phyloP scores from a whole-genome alignment of 2,329 filamentous ascomycete genomes.

The Massarina eburnea region DNA sequence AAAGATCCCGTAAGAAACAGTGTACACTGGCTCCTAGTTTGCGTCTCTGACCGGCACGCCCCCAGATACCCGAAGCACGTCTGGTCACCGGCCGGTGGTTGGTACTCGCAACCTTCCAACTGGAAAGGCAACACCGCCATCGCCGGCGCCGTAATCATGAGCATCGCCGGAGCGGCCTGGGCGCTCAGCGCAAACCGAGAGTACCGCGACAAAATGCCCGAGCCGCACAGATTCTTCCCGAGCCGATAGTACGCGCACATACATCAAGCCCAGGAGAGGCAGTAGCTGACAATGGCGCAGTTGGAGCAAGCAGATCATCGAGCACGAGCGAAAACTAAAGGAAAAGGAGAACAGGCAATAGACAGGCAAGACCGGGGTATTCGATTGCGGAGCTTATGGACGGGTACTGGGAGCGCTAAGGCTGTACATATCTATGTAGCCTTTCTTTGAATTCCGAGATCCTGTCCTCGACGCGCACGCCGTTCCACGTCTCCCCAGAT shows the following conservation, averaged over 20 bases:
- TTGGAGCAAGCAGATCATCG: slow-evolving; percentile 72
- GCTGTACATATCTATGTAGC: slow-evolving; percentile 43
- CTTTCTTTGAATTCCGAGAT: slow-evolving; percentile 45
- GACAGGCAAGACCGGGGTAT: slow-evolving; percentile 7
- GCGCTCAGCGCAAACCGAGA: slow-evolving; percentile 75
- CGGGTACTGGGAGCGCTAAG: slow-evolving; percentile 27
- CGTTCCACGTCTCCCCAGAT: slow-evolving; percentile 52
- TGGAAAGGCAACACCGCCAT: slow-evolving; percentile 91
- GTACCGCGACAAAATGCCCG: slow-evolving; percentile 72
- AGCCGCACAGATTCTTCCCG: slow-evolving; percentile 75
- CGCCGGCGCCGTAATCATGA: slow-evolving; percentile 67
- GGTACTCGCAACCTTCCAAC: slow-evolving; percentile 93
- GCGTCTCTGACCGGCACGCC: slow-evolving; percentile 16
- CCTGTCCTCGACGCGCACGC: slow-evolving; percentile 45
- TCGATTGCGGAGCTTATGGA: slow-evolving; percentile 14
- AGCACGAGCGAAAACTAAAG: slow-evolving; percentile 62
- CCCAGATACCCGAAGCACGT: slow-evolving; percentile 94
- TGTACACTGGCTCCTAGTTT: slow-evolving; percentile 14
- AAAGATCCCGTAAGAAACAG: slow-evolving; percentile 63
- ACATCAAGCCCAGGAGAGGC: slow-evolving; percentile 7
- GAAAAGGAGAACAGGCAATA: slow-evolving; percentile 29
- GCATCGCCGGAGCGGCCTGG: slow-evolving; percentile 69
- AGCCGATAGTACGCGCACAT: slow-evolving; percentile 71
- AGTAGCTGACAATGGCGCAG: slow-evolving; percentile 46
- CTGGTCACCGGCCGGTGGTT: slow-evolving; percentile 97